phyloP scores from a whole-genome alignment of 148 eudicot genomes.

The Nepenthes mirabilis region DNA sequence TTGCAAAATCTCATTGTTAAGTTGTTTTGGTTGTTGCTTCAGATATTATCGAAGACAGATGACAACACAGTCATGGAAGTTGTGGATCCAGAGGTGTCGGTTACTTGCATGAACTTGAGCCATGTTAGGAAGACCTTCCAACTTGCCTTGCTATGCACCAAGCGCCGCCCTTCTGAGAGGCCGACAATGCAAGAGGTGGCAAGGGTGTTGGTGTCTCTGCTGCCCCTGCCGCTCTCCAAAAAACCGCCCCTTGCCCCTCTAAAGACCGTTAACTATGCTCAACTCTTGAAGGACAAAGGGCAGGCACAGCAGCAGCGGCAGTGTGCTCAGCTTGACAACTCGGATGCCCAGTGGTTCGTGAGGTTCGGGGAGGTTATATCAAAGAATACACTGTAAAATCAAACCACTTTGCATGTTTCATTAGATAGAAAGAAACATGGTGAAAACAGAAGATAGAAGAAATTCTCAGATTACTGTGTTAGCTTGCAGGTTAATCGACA shows the following conservation, averaged over 20 bases:
- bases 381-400: slow-evolving; percentile 15
- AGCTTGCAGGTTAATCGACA: too few species aligned
- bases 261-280: slow-evolving; percentile 25
- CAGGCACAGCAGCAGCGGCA: slow-evolving; percentile 6
- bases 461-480: too few species aligned
- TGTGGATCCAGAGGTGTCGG: slow-evolving; percentile 51
- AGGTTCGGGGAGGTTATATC: slow-evolving; percentile 45
- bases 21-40: slow-evolving; percentile 2
- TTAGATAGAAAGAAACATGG: too few species aligned
- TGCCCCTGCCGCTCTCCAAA: slow-evolving; percentile 29
- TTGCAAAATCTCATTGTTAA: not conserved
- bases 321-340: slow-evolving; percentile 17
- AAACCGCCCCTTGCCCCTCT: slow-evolving; percentile 13
- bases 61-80: slow-evolving; percentile 58
- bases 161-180: slow-evolving; percentile 38
- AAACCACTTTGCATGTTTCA: too few species aligned
- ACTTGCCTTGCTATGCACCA: slow-evolving; percentile 57
- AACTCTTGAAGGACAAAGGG: slow-evolving; percentile 23
- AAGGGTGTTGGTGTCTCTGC: slow-evolving; percentile 32
- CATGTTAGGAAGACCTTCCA: slow-evolving; percentile 44
- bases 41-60: slow-evolving; percentile 52
- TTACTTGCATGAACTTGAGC: slow-evolving; percentile 35
- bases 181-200: slow-evolving; percentile 65
- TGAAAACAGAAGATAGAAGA: too few species aligned
- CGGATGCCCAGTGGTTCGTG: slow-evolving; percentile 52